A percentile compares a stretch with the other conserved stretches of the same genome.
Conservation (phyloP, 495 filamentous ascomycete species). For the Aspergillus olivimuriae region DNA sequence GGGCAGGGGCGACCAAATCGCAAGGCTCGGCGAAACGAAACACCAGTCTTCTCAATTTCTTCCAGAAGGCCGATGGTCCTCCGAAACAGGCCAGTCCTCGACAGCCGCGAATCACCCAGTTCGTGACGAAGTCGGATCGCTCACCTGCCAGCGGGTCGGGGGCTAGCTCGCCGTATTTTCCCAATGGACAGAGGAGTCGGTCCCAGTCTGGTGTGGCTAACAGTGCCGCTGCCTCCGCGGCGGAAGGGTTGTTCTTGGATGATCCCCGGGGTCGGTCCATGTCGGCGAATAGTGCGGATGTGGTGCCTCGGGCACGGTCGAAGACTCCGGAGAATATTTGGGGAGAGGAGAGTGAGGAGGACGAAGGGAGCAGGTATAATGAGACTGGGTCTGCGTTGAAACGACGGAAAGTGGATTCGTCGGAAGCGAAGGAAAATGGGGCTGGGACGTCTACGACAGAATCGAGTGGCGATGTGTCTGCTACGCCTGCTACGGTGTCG, state of each 20-base stretch:
- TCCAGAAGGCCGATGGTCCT: constrained; percentile 61
- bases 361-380: constrained; percentile 20
- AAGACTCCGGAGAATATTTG: constrained; percentile 33
- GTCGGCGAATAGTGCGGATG: constrained; percentile 1
- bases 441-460: no score
- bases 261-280: constrained; percentile 26
- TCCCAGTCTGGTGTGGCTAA: constrained; percentile 14
- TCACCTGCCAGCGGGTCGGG: constrained; percentile 11
- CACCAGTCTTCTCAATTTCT: constrained; percentile 73
- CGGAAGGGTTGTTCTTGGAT: constrained; percentile 39
- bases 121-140: constrained; percentile 22
- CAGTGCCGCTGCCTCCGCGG: no score
- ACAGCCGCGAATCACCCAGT: constrained; percentile 38
- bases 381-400: constrained; percentile 28
- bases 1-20: constrained; percentile 3
- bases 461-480: constrained; percentile 7
- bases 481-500: constrained; percentile 1
- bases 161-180: no score
- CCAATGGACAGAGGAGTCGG: constrained; percentile 9
- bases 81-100: constrained; percentile 27
- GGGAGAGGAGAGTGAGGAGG: constrained; percentile 21
- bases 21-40: constrained; percentile 46
- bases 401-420: constrained; percentile 33
- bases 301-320: constrained; percentile 8
- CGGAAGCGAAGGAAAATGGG: constrained; percentile 1